Base-by-base conservation (phyloP, 768 basidiomycete genomes). In the Amanita subjunquillea region DNA sequence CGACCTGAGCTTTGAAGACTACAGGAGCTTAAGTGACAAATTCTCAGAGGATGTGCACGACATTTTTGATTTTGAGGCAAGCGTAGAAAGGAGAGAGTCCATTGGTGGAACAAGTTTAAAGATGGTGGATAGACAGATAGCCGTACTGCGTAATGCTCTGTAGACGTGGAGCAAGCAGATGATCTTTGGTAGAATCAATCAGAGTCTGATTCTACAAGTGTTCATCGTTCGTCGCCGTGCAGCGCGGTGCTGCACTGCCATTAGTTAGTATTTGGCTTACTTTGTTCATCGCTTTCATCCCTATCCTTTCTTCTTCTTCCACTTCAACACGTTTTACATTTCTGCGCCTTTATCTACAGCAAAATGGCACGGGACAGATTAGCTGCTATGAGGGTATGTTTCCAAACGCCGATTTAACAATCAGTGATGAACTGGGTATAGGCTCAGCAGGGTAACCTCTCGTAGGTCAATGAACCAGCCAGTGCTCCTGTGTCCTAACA, bases 61-160 rank as follows among this genome's bases (percentile, higher is more conserved):
- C 2, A 84, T 99, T 46, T 99, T 98, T 64, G 80, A 98, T 69
- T 99, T 97, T 65, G 95, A 98, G 67, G 85, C 87, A 45, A 91
- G 87, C 56, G 93, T 98, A 12, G 96, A 99, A 73, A 80, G 91
- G 56, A 72, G 94, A 61, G 78, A 87, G 61, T 85, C 94, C 2
- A 91, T 97, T 59, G 96, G 96, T 30, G 96, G 96, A 8, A 83
- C 96, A 3, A 91, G 89, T 64, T 76, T 78, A 54, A 75, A 74
- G 59, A 95, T 91, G 78, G 77, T 99, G 10, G 78, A 85, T 57
- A 72, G 91, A 58, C 95, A 98, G 69, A 83, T 98, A 51, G 67
- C 79, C 15, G 82, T 87, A 3, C 71, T 96, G 58, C 79, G 90
- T 48, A 71, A 72, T 51, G 74, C 76, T 27, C 65, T 93, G 43